phyloP scores from a whole-genome alignment of 768 basidiomycete species.

The Pleurotus tuber-regium region DNA sequence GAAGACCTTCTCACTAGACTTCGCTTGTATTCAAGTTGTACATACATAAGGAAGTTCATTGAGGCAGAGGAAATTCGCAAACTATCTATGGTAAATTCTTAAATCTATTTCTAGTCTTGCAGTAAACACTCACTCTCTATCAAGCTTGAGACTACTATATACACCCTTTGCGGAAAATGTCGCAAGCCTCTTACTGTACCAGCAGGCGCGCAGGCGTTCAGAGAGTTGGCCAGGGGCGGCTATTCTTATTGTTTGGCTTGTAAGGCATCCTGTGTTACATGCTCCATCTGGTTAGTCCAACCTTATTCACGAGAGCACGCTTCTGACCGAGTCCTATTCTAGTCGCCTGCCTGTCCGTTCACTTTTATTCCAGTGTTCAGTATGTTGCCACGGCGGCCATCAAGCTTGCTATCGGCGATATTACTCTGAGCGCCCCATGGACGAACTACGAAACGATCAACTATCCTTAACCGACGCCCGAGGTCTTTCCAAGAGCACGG shows the following conservation, averaged over 20 bases:
- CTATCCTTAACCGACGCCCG: conserved; percentile 12
- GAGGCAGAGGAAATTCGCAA: conserved; percentile 47
- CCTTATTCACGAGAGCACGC: not conserved
- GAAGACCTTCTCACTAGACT: conserved; percentile 66
- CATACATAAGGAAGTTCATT: conserved; percentile 72
- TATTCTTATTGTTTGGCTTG: conserved; percentile 61
- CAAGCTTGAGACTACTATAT: conserved; percentile 70
- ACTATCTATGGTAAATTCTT: conserved; percentile 46
- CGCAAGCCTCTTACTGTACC: conserved; percentile 55
- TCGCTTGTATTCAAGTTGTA: conserved; percentile 62
- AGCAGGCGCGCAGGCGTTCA: conserved; percentile 28
- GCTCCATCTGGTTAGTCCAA: conserved; percentile 69
- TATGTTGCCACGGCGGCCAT: conserved; percentile 82
- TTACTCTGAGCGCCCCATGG: conserved; percentile 58
- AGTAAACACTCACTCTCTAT: not conserved
- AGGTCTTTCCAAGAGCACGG: conserved; percentile 14
- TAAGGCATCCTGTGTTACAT: conserved; percentile 41
- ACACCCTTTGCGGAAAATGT: conserved; percentile 69
- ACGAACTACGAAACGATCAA: conserved; percentile 28
- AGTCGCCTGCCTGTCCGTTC: conserved; percentile 78
- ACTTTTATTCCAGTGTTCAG: conserved; percentile 69
- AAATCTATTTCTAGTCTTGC: not conserved
- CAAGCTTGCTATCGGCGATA: conserved; percentile 72
- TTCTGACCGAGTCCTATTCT: not conserved
- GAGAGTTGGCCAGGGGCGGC: conserved; percentile 33